Evolutionary conservation across 2,329 filamentous ascomycete genomes (phyloP).

Genomic region (Colletotrichum simmondsii): DNA sequence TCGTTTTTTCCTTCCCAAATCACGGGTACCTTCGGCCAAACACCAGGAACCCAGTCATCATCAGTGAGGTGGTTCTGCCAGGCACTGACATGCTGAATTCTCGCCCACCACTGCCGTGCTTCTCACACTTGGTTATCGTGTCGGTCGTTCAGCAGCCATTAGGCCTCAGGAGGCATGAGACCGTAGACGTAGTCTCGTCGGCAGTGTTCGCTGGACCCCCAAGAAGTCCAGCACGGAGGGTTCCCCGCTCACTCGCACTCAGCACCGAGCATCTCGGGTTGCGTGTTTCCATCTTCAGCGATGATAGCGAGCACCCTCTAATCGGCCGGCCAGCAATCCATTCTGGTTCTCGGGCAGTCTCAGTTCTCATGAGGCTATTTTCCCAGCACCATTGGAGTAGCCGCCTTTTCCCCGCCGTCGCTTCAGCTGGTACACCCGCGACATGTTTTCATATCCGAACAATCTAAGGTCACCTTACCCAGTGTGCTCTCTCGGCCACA

Average conservation of each 20-base stretch:
- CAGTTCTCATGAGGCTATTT: not conserved
- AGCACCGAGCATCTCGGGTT: not conserved
- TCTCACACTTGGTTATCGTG: not conserved
- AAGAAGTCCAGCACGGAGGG: not conserved
- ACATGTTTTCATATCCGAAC: not conserved
- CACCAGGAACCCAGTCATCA: not conserved
- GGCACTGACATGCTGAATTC: not conserved
- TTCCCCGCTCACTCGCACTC: not conserved
- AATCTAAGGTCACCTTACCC: not conserved
- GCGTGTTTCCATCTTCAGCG: not conserved
- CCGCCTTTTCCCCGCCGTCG: not conserved
- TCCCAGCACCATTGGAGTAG: not conserved
- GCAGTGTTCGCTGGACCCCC: not conserved
- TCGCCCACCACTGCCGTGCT: not conserved
- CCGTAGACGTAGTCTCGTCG: not conserved
- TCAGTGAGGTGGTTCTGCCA: not conserved
- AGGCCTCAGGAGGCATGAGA: not conserved
- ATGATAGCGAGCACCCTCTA: not conserved
- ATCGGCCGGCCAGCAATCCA: not conserved
- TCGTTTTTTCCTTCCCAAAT: not conserved
- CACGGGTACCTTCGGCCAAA: constrained; percentile 12
- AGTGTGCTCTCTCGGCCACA: not conserved
- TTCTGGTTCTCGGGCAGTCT: not conserved
- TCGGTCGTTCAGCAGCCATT: not conserved
- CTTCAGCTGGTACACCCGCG: not conserved